Evolutionary conservation across 1,284 basidiomycete genomes (phyloP).

Genomic region (Cerioporus squamosus): DNA sequence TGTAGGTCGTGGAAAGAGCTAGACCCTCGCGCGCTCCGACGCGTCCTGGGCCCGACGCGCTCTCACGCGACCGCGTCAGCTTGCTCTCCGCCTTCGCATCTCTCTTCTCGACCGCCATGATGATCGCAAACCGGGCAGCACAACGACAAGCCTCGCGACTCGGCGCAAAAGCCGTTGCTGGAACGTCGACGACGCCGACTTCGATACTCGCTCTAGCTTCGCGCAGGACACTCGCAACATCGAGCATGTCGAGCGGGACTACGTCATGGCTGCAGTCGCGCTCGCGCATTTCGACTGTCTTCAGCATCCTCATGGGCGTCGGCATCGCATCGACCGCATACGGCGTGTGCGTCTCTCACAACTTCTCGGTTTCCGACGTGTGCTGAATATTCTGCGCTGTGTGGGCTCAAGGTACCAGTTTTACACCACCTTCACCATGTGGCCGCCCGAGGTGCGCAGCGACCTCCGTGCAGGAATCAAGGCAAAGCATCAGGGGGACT

Average conservation of each 20-base stretch:
- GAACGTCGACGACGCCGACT: no score
- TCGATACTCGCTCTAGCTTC: background rate
- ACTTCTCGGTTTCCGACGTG: background rate
- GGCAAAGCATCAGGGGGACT: constrained; percentile 64
- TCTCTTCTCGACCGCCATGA: no score
- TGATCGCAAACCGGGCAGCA: no score
- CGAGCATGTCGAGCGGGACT: background rate
- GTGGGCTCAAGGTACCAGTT: constrained; percentile 57
- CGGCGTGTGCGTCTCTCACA: constrained; percentile 52
- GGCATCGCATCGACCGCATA: constrained; percentile 55
- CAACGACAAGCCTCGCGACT: background rate
- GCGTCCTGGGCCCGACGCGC: no score
- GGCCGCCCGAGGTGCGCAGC: constrained; percentile 64
- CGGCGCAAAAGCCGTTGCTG: background rate
- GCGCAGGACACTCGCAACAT: background rate
- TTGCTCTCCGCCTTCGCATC: no score
- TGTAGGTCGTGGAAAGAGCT: no score
- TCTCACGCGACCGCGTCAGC: no score
- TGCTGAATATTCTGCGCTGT: constrained; percentile 13
- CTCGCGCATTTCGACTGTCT: constrained; percentile 47
- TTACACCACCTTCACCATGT: constrained; percentile 64
- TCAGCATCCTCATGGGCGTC: constrained; percentile 50
- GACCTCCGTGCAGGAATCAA: constrained; percentile 70
- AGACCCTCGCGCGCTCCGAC: no score
- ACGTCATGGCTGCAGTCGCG: constrained; percentile 22